Conservation (phyloP, 805 yeast species). For the Kregervanrija fluxuum region DNA sequence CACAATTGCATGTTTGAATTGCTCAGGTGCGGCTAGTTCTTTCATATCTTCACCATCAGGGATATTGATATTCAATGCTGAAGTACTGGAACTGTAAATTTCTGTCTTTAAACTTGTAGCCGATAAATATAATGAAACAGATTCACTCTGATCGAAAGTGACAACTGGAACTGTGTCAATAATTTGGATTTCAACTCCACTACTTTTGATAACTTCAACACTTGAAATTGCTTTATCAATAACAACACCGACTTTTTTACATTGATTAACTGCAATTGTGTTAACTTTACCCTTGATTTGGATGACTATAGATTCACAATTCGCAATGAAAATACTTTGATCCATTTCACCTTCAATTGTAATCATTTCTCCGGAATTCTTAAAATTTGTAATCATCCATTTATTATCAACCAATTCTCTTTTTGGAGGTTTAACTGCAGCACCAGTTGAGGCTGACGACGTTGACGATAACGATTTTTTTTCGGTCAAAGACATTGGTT, state of each 20-base stretch:
- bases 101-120: slow-evolving; percentile 67
- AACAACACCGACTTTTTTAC: slow-evolving; percentile 67
- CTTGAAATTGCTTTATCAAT: slow-evolving; percentile 83
- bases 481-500: slow-evolving; percentile 55
- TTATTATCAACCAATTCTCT: slow-evolving; percentile 79
- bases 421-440: slow-evolving; percentile 36
- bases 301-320: slow-evolving; percentile 64
- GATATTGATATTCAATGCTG: slow-evolving; percentile 78
- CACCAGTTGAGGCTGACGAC: slow-evolving; percentile 5
- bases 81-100: slow-evolving; percentile 75
- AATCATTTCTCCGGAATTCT: slow-evolving; percentile 48
- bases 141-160: slow-evolving; percentile 82
- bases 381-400: slow-evolving; percentile 83
- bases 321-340: slow-evolving; percentile 85
- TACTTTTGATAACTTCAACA: slow-evolving; percentile 77
- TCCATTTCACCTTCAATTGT: slow-evolving; percentile 72
- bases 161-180: slow-evolving; percentile 77
- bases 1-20: slow-evolving; percentile 63
- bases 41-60: slow-evolving; percentile 72
- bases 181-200: slow-evolving; percentile 78
- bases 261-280: slow-evolving; percentile 73
- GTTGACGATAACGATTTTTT: slow-evolving; percentile 12
- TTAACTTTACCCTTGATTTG: slow-evolving; percentile 89
- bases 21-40: slow-evolving; percentile 89
- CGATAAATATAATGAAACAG: slow-evolving; percentile 74